A percentile compares a stretch with the other conserved stretches of the same genome.
Conservation (phyloP, 2,329 filamentous ascomycete genomes). For the Alternaria postmessia region DNA sequence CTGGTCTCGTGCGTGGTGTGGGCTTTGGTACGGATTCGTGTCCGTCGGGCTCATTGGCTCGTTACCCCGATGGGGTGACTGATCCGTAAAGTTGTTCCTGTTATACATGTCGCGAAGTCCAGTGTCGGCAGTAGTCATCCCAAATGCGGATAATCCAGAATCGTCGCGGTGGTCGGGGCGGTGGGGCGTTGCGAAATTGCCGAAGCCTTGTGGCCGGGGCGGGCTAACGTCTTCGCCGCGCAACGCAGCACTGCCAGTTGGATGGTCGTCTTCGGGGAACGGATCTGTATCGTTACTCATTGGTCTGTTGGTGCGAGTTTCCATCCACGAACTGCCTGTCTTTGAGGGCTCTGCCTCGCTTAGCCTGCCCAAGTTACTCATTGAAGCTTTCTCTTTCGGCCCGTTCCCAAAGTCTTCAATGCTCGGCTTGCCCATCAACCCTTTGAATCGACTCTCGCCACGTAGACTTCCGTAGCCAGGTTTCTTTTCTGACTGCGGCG, state of each 20-base stretch:
- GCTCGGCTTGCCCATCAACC: constrained; percentile 80
- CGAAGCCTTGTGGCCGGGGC: constrained; percentile 56
- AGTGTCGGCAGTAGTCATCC: constrained; percentile 66
- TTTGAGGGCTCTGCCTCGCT: constrained; percentile 59
- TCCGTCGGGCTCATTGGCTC: constrained; percentile 89
- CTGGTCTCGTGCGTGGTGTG: constrained; percentile 75
- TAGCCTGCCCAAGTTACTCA: constrained; percentile 62
- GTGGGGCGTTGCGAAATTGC: constrained; percentile 52
- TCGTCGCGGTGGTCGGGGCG: constrained; percentile 65
- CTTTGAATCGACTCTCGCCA: constrained; percentile 85
- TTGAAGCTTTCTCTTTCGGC: constrained; percentile 64
- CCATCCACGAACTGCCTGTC: constrained; percentile 61
- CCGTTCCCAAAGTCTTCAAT: constrained; percentile 67
- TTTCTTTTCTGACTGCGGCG: constrained; percentile 70
- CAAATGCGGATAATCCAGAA: constrained; percentile 67
- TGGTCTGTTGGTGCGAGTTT: constrained; percentile 56
- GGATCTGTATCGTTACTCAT: constrained; percentile 75
- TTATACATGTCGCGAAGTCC: constrained; percentile 65
- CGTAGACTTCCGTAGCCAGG: constrained; percentile 70
- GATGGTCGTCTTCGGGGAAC: constrained; percentile 71
- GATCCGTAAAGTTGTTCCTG: constrained; percentile 65
- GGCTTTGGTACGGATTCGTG: constrained; percentile 96
- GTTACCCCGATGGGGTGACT: constrained; percentile 62
- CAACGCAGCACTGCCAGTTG: constrained; percentile 75
- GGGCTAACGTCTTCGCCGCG: constrained; percentile 76